Evolutionary conservation across 192 early-diverging fungal species (phyloP).

Genomic region (Cladochytrium replicatum): DNA sequence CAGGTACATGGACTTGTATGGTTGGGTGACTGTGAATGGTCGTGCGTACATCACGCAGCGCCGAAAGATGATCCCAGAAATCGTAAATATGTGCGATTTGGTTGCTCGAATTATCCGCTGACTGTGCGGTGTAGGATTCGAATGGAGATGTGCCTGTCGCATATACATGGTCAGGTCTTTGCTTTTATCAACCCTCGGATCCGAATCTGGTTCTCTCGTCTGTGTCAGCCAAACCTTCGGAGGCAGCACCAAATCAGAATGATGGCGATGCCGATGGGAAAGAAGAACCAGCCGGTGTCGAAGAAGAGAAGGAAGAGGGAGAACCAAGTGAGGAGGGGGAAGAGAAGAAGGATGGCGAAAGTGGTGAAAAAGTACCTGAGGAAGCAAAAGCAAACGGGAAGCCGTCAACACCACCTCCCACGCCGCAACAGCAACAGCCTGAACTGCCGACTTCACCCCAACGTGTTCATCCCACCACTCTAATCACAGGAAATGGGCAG

Average conservation of each 20-base stretch:
- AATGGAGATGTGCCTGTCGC: background rate
- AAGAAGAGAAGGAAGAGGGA: slow-evolving; percentile 28
- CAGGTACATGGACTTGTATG: slow-evolving; percentile 35
- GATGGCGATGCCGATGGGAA: slow-evolving; percentile 17
- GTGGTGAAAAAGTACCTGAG: too few species aligned
- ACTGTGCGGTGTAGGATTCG: background rate
- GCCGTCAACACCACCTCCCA: too few species aligned
- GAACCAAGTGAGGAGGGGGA: slow-evolving; percentile 18
- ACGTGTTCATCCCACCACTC: too few species aligned
- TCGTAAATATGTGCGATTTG: background rate
- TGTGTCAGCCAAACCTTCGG: slow-evolving; percentile 9
- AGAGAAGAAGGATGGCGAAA: too few species aligned
- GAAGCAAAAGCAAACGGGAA: too few species aligned
- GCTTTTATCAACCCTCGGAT: too few species aligned
- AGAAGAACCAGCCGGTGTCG: slow-evolving; percentile 26
- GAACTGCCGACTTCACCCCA: too few species aligned
- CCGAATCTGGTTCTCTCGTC: too few species aligned
- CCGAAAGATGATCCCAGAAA: background rate
- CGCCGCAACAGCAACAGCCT: too few species aligned
- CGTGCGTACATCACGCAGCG: slow-evolving; percentile 49
- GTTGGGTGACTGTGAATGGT: slow-evolving; percentile 50
- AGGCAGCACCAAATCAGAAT: slow-evolving; percentile 22
- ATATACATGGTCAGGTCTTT: slow-evolving; percentile 18
- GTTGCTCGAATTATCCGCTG: slow-evolving; percentile 2
- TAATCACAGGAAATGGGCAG: too few species aligned